These are phyloP conservation scores for Suillus discolor DNA, from an alignment of 768 basidiomycete genomes.

Conservation along the genomic window DNA sequence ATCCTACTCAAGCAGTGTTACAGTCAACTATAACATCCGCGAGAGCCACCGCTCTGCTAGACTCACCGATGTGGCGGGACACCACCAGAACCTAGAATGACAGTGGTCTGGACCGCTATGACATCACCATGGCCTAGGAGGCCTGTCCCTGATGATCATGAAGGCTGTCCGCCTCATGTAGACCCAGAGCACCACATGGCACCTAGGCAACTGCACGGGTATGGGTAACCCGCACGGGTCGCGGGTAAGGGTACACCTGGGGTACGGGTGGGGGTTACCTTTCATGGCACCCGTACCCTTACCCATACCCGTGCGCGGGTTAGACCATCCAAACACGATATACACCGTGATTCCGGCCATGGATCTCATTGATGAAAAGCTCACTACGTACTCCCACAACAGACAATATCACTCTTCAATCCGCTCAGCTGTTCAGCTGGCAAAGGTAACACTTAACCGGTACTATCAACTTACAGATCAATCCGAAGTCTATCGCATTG, in stretches of 20 bases:
- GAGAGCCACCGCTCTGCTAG: too few relatives aligned
- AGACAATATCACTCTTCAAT: slow-evolving; percentile 7
- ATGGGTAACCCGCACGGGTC: neutral
- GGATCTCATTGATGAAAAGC: slow-evolving; percentile 32
- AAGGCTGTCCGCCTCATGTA: too few relatives aligned
- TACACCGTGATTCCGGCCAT: slow-evolving; percentile 34
- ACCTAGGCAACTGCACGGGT: slow-evolving; percentile 1
- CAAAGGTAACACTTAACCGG: slow-evolving; percentile 19
- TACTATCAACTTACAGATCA: slow-evolving; percentile 28
- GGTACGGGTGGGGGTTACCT: slow-evolving; percentile 2
- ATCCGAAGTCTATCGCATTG: slow-evolving; percentile 27
- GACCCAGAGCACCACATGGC: too few relatives aligned
- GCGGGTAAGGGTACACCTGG: neutral
- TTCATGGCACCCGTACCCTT: neutral
- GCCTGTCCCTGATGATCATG: too few relatives aligned
- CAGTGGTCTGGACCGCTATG: too few relatives aligned
- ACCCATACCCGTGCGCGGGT: neutral
- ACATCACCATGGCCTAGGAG: too few relatives aligned
- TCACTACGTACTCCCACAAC: slow-evolving; percentile 14
- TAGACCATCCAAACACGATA: neutral
- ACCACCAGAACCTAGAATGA: too few relatives aligned
- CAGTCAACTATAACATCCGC: too few relatives aligned
- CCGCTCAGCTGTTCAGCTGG: slow-evolving; percentile 7
- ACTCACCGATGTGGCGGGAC: too few relatives aligned
- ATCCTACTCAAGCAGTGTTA: too few relatives aligned